Percentiles rank a stretch among this genome's conserved stretches.
phyloP scores from a whole-genome alignment of 768 basidiomycete genomes.

The Collybia nuda region DNA sequence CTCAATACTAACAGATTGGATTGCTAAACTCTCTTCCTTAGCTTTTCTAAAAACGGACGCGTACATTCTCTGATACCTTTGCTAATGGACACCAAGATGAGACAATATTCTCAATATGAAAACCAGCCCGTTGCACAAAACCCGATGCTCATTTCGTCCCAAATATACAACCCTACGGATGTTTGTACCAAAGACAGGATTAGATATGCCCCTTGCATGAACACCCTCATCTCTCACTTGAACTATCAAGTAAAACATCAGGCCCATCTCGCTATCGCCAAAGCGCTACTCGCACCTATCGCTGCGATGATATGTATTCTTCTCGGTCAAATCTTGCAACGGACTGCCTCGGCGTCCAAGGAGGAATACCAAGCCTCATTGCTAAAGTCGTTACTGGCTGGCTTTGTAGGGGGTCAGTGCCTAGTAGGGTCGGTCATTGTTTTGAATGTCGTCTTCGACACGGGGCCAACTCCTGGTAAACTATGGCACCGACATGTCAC shows the following conservation, averaged over 20 bases:
- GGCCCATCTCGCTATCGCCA: slow-evolving; percentile 1
- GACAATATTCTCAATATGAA: too few species aligned
- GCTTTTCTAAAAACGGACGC: too few species aligned
- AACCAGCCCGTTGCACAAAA: too few species aligned
- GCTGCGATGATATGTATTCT: background rate
- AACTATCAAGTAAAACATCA: background rate
- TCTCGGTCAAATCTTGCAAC: background rate
- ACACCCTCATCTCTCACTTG: background rate
- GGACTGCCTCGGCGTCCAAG: background rate
- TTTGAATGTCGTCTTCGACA: background rate
- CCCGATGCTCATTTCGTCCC: too few species aligned
- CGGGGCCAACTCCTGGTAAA: background rate
- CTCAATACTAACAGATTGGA: too few species aligned
- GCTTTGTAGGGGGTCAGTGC: slow-evolving; percentile 4
- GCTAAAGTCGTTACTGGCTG: background rate
- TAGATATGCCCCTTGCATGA: background rate
- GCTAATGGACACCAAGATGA: too few species aligned
- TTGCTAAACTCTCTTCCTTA: too few species aligned
- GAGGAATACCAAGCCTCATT: slow-evolving; percentile 1
- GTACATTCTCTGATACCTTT: too few species aligned
- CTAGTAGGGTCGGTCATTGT: slow-evolving; percentile 5
- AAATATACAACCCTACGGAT: too few species aligned
- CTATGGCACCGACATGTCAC: slow-evolving; percentile 4
- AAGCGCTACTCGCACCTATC: background rate
- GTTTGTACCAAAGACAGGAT: too few species aligned